Conservation (phyloP, 2,329 filamentous ascomycete genomes). For the Dactylonectria macrodidyma region DNA sequence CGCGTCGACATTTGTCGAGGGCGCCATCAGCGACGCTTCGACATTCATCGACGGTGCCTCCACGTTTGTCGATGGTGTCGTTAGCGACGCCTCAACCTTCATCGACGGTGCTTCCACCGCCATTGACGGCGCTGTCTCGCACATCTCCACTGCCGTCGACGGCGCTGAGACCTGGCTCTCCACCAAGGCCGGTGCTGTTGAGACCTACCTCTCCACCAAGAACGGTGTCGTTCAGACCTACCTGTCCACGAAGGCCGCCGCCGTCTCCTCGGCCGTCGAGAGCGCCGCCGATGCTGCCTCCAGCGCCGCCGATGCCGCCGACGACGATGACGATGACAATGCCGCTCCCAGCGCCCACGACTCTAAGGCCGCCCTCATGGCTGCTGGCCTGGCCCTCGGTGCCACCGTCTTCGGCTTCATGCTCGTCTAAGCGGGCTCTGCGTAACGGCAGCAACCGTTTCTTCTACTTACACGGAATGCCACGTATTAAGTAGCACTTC, state of each 20-base stretch:
- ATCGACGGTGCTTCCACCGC: slow-evolving; percentile 11
- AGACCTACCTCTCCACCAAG: slow-evolving; percentile 24
- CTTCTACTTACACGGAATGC: neutral
- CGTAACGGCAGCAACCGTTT: neutral
- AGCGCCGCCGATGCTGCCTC: slow-evolving; percentile 33
- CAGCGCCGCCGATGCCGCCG: slow-evolving; percentile 19
- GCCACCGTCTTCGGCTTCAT: slow-evolving; percentile 45
- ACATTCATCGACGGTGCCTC: slow-evolving; percentile 1
- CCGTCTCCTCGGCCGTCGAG: slow-evolving; percentile 27
- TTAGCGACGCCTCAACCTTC: slow-evolving; percentile 18
- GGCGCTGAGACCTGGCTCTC: slow-evolving; percentile 30
- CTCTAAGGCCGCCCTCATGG: slow-evolving; percentile 36
- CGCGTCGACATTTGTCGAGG: slow-evolving; percentile 10
- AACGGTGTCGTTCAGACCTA: slow-evolving; percentile 12
- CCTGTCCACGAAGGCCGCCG: slow-evolving; percentile 13
- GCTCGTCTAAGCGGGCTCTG: slow-evolving; percentile 35
- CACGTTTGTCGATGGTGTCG: slow-evolving; percentile 11
- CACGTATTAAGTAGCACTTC: neutral
- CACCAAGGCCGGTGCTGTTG: slow-evolving; percentile 26
- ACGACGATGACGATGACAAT: slow-evolving; percentile 27
- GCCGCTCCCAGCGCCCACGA: slow-evolving; percentile 33
- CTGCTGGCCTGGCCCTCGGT: slow-evolving; percentile 41
- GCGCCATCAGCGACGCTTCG: too few relatives aligned
- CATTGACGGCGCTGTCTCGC: slow-evolving; percentile 7
- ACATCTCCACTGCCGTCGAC: slow-evolving; percentile 30